phyloP scores from a whole-genome alignment of 2,329 filamentous ascomycete species.

The Bipolaris bicolor region DNA sequence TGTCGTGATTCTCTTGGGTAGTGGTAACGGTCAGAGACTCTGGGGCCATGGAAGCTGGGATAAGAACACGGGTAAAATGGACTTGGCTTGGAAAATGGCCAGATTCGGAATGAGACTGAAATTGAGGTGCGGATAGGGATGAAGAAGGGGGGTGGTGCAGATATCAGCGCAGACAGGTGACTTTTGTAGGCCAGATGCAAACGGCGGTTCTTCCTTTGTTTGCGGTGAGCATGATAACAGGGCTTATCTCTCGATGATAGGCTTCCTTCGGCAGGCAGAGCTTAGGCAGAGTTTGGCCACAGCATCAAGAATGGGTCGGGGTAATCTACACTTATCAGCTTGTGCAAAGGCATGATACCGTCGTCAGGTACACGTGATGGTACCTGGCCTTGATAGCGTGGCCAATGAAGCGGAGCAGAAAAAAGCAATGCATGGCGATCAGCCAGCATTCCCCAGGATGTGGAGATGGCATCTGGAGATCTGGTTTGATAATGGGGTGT shows the following conservation, averaged over 20 bases:
- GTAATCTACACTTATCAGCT: conserved; percentile 15
- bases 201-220: conserved; percentile 23
- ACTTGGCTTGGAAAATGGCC: neutral
- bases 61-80: neutral
- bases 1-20: conserved; percentile 23
- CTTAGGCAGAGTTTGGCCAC: conserved; percentile 10
- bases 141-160: neutral
- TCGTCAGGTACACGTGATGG: conserved; percentile 6
- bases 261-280: conserved; percentile 28
- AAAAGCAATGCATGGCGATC: conserved; percentile 10
- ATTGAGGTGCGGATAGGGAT: neutral
- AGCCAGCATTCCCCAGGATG: conserved; percentile 11
- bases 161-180: conserved; percentile 2
- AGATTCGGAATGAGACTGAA: neutral
- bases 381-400: conserved; percentile 9
- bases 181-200: conserved; percentile 19
- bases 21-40: conserved; percentile 21
- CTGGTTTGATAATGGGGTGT: conserved; percentile 24
- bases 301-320: conserved; percentile 7
- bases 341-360: conserved; percentile 4
- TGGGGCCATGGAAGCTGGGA: conserved; percentile 22
- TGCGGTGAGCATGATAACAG: conserved; percentile 31
- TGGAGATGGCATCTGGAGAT: conserved; percentile 17
- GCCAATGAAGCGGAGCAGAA: neutral
- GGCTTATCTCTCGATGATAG: conserved; percentile 42